Conservation (phyloP, 495 filamentous ascomycete species). For the Podospora pseudoanserina region DNA sequence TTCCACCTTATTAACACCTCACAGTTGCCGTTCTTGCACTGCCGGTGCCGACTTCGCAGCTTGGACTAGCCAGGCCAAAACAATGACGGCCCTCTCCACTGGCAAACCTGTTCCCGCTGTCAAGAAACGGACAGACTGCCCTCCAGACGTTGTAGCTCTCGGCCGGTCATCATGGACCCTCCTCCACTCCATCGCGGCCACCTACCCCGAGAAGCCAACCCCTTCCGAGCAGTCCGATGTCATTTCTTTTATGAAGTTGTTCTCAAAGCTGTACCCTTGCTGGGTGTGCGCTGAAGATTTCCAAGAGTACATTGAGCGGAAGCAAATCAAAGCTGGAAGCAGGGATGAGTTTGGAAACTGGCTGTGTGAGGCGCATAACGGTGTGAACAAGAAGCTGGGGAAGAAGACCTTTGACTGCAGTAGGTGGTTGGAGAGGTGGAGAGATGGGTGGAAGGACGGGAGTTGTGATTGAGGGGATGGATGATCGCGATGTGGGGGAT, state of each 20-base stretch:
- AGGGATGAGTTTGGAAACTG: constrained; percentile 79
- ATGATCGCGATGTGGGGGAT: background rate
- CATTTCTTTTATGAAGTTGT: constrained; percentile 69
- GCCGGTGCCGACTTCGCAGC: constrained; percentile 63
- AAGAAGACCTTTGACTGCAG: constrained; percentile 89
- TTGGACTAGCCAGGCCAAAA: constrained; percentile 59
- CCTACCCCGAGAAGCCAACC: constrained; percentile 70
- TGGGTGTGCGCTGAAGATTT: constrained; percentile 95
- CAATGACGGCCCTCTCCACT: constrained; percentile 34
- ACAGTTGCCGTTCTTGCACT: constrained; percentile 85
- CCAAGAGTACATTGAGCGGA: constrained; percentile 70
- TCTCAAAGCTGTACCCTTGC: constrained; percentile 86
- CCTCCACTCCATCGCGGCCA: constrained; percentile 82
- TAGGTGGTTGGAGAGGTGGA: constrained; percentile 92
- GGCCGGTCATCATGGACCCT: constrained; percentile 90
- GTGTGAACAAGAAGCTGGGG: constrained; percentile 89
- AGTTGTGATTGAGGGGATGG: constrained; percentile 41
- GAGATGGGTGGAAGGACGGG: constrained; percentile 90
- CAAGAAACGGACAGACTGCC: constrained; percentile 47
- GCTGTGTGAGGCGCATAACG: constrained; percentile 98
- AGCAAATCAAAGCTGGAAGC: constrained; percentile 63
- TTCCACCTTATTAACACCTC: constrained; percentile 15
- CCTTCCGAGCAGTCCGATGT: constrained; percentile 67
- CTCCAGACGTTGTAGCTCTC: constrained; percentile 79
- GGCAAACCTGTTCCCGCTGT: constrained; percentile 18